Evolutionary conservation across 768 basidiomycete genomes (phyloP).

Genomic region (Russula ochroleuca): DNA sequence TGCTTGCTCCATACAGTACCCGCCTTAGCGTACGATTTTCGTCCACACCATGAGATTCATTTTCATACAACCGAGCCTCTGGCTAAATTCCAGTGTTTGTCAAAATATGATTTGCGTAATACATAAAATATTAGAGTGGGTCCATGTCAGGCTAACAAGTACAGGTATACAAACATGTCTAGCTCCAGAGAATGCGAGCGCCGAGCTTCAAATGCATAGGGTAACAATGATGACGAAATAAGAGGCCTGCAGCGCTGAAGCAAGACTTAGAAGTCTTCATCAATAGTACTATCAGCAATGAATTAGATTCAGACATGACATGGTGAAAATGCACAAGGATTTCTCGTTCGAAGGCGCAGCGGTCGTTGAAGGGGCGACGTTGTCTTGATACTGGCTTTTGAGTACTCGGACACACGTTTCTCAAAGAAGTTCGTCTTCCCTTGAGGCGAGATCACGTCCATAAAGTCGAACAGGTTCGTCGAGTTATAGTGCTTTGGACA

Average conservation of each 20-base stretch:
- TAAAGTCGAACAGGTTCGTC: slow-evolving; percentile 86
- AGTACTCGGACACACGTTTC: no score
- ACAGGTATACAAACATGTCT: slow-evolving; percentile 23
- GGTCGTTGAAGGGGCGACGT: no score
- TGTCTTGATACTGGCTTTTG: no score
- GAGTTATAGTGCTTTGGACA: slow-evolving; percentile 73
- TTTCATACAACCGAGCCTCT: no score
- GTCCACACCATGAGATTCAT: no score
- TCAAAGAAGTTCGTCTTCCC: no score
- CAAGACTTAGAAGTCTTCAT: slow-evolving; percentile 20
- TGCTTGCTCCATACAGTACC: not conserved
- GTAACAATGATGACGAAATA: not conserved
- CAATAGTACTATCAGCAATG: slow-evolving; percentile 16
- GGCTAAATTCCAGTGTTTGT: not conserved
- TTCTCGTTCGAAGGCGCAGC: no score
- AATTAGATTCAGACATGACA: not conserved
- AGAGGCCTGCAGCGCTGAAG: not conserved
- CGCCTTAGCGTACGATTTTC: not conserved
- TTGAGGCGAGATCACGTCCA: slow-evolving; percentile 49
- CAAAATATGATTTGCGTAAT: not conserved
- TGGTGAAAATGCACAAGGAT: no score
- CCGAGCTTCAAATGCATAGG: slow-evolving; percentile 1
- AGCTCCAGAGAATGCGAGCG: not conserved
- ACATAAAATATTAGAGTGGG: slow-evolving; percentile 23
- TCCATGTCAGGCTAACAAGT: slow-evolving; percentile 19